phyloP scores from a whole-genome alignment of 2,329 filamentous ascomycete genomes.

The Ciborinia camelliae region DNA sequence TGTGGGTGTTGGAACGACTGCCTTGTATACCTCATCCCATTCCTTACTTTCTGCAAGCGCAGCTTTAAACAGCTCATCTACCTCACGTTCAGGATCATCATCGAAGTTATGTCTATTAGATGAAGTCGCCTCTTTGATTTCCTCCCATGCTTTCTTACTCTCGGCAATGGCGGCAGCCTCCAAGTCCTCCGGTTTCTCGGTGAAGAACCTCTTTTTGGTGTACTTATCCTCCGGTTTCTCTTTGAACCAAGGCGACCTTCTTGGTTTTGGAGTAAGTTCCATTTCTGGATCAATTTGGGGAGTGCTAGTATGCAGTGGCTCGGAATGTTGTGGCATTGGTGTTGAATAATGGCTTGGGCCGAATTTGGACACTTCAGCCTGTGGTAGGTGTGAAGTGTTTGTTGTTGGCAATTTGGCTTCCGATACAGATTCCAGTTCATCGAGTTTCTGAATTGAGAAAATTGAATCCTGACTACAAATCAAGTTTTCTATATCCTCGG shows the following conservation, averaged over 20 bases:
- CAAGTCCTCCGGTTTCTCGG: conserved; percentile 33
- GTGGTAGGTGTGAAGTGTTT: background rate
- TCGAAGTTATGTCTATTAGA: conserved; percentile 1
- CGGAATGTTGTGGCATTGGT: background rate
- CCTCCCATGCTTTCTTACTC: conserved; percentile 19
- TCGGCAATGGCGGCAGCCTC: conserved; percentile 28
- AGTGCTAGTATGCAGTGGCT: background rate
- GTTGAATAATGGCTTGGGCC: background rate
- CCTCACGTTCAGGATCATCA: background rate
- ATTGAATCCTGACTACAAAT: background rate
- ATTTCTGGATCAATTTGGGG: background rate
- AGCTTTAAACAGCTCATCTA: background rate
- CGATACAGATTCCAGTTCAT: background rate
- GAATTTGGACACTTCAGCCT: background rate
- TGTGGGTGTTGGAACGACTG: background rate
- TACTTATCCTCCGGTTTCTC: conserved; percentile 15
- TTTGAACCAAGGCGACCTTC: conserved; percentile 8
- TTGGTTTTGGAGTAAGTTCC: conserved; percentile 4
- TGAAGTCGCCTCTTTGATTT: conserved; percentile 2
- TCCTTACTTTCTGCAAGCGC: conserved; percentile 4
- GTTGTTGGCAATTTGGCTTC: background rate
- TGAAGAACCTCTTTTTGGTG: conserved; percentile 26
- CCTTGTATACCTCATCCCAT: conserved; percentile 2
- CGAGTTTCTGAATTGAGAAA: background rate
- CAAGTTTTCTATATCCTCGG: background rate